phyloP scores from a whole-genome alignment of 2,329 filamentous ascomycete genomes.

The Pseudodiploospora longispora region DNA sequence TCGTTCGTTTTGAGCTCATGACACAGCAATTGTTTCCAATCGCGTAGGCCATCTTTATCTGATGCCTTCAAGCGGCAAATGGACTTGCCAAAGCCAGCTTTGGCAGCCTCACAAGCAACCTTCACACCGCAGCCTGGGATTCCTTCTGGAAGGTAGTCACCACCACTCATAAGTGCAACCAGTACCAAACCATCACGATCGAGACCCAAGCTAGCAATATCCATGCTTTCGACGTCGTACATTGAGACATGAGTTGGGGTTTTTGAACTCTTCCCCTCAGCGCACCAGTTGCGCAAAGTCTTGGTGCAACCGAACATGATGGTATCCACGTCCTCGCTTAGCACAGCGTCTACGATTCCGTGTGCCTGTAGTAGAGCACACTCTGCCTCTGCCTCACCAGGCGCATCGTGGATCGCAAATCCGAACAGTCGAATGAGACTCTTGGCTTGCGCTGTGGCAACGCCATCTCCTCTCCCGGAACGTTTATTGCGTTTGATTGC shows the following conservation, averaged over 20 bases:
- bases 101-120: constrained; percentile 80
- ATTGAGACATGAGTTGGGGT: constrained; percentile 78
- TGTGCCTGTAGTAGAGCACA: constrained; percentile 77
- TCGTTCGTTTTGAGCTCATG: constrained; percentile 80
- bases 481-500: constrained; percentile 81
- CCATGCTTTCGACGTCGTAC: constrained; percentile 57
- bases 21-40: constrained; percentile 65
- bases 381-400: constrained; percentile 92
- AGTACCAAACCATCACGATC: constrained; percentile 87
- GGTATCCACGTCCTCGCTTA: constrained; percentile 95
- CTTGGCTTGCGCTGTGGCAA: constrained; percentile 71
- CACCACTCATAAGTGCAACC: constrained; percentile 89
- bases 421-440: constrained; percentile 77
- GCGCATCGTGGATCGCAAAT: constrained; percentile 76
- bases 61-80: constrained; percentile 58
- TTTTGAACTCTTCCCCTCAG: constrained; percentile 58
- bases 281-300: constrained; percentile 75
- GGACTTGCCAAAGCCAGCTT: constrained; percentile 74
- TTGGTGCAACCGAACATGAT: constrained; percentile 89
- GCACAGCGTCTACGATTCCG: constrained; percentile 82
- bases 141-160: constrained; percentile 85
- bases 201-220: constrained; percentile 47
- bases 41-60: constrained; percentile 49
- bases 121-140: constrained; percentile 83
- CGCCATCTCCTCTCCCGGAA: constrained; percentile 54